Evolutionary conservation across 306 rosid genomes (phyloP).

Genomic region (Prunus dulcis): DNA sequence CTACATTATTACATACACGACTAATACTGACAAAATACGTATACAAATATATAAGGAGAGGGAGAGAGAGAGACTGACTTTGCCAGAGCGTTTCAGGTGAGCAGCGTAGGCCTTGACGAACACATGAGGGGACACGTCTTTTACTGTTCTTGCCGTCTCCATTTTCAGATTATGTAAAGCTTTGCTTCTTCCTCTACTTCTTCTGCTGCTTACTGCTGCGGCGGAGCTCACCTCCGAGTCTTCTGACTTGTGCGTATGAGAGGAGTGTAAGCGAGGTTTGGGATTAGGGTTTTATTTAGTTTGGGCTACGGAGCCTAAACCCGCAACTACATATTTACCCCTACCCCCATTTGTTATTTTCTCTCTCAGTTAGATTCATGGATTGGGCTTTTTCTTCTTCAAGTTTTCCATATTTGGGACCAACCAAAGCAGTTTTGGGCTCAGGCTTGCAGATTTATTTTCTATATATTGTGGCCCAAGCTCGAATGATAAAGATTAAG

Average conservation of each 20-base stretch:
- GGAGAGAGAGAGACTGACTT: conserved; percentile 22
- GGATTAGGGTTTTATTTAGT: conserved; percentile 11
- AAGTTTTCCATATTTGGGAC: not conserved
- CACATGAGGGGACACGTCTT: conserved; percentile 72
- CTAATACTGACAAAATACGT: no score
- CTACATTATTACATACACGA: not conserved
- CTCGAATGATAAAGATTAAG: no score
- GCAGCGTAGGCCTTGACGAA: conserved; percentile 74
- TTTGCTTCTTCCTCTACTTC: not conserved
- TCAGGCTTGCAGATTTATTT: no score
- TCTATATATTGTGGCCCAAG: not conserved
- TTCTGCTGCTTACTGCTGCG: not conserved
- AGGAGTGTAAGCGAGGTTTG: not conserved
- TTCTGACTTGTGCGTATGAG: not conserved
- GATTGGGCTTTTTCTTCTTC: not conserved
- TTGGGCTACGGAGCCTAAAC: not conserved
- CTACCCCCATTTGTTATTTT: not conserved
- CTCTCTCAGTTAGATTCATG: not conserved
- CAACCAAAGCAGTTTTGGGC: not conserved
- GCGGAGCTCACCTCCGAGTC: conserved; percentile 9
- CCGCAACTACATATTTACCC: not conserved
- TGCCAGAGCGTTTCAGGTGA: conserved; percentile 66
- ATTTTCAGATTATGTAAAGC: not conserved
- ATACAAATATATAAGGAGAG: not conserved
- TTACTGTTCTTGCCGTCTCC: conserved; percentile 57